Evolutionary conservation across 306 rosid genomes (phyloP), one percentile per base, ranked within the genome.

Genomic region (Vigna reflexopilosa): DNA sequence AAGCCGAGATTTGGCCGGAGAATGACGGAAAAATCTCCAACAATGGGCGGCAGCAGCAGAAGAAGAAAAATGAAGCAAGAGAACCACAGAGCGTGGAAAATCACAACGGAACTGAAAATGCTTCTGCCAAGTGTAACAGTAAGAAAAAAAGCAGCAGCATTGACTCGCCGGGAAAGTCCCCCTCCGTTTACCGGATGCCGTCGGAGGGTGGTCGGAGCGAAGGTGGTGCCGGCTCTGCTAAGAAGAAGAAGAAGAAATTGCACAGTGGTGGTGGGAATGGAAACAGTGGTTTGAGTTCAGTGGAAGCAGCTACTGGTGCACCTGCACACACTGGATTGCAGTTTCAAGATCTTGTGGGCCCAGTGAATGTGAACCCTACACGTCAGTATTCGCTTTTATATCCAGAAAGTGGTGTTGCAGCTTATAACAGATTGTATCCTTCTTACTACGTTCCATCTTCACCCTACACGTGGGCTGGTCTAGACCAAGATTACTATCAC

Each of bases 1-100:
- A 80, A 14, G 96, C 93, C 5, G 94, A 91, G 86, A 77, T 87
- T 24, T 94, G 96, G 97, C 91, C 90, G 47, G 96, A 85, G 57
- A 90, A 59, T 19, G 86, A 88, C 70, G 91, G 64, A 14, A 87
- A 77, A 56, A 80, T 59, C 77, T 50, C 89, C 9, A 78, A 75
- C 49, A 78, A 86, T 28, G 45, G 9, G 34, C 78, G 80, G 83
- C 84, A 85, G 69, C 71, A 81, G 80, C 78, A 81, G 83, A 80
- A 85, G 69, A 47, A 62, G 22, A 85, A 62, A 70, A 80, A 73
- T 14, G 81, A 79, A 80, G 76, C 16, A 16, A 72, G 15, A 20
- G 81, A 77, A 70, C 54, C 81, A 82, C 83, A 88, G 69, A 76
- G 64, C 45, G 79, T 15, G 49, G 67, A 69, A 49, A 83, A 42